Conservation (phyloP, 345 rosid genomes). For the Pseudoturritis turrita region DNA sequence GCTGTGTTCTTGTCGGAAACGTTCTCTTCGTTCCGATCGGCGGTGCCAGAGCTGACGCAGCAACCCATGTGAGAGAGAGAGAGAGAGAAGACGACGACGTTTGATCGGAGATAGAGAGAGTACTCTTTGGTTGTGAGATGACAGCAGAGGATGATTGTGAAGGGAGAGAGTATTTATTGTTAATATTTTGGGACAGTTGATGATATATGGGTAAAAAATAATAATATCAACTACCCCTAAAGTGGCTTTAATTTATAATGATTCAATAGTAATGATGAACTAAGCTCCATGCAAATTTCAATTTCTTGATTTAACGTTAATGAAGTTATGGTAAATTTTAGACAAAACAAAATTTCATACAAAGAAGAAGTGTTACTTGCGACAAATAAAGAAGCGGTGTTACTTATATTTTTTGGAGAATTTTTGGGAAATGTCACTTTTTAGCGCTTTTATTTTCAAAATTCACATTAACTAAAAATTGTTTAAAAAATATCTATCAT, state of each 20-base stretch:
- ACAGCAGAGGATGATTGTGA: constrained; percentile 23
- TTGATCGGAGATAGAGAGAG: constrained; percentile 6
- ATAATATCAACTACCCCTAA: not conserved
- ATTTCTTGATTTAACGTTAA: constrained; percentile 1
- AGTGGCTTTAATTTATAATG: constrained; percentile 15
- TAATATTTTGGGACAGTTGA: constrained; percentile 26
- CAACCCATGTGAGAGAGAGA: constrained; percentile 57
- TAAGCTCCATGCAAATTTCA: constrained; percentile 23
- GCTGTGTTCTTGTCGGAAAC: constrained; percentile 16
- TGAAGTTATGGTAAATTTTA: not conserved
- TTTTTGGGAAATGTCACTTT: too few relatives aligned
- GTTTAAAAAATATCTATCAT: too few relatives aligned
- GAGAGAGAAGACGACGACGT: constrained; percentile 4
- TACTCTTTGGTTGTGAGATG: constrained; percentile 18
- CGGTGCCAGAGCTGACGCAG: constrained; percentile 46
- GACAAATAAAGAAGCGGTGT: not conserved
- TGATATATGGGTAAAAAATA: not conserved
- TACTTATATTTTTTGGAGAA: too few relatives aligned
- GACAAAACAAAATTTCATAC: too few relatives aligned
- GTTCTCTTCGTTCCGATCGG: constrained; percentile 2
- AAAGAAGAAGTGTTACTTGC: not conserved
- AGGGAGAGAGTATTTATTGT: constrained; percentile 31
- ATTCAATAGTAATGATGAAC: not conserved
- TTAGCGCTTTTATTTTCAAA: too few relatives aligned
- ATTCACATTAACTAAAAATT: too few relatives aligned